Percentiles rank a stretch among this genome's conserved stretches.
phyloP scores from a whole-genome alignment of 768 basidiomycete genomes.

The Lactarius tabidus region DNA sequence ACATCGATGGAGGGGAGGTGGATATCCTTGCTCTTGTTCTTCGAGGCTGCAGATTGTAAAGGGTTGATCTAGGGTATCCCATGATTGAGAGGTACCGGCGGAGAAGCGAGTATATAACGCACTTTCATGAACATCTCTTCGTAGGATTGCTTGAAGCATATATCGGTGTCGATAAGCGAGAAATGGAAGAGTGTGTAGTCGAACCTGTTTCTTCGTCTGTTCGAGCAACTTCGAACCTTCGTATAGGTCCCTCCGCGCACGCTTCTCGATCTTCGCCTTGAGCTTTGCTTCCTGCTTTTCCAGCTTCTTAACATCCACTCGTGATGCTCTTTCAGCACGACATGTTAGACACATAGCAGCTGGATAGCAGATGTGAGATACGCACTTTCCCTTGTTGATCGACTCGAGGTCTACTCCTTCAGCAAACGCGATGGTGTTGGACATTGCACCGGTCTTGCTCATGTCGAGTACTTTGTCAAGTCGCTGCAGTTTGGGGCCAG shows the following conservation, averaged over 20 bases:
- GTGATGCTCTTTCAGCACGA: slow-evolving; percentile 57
- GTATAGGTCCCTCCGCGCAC: slow-evolving; percentile 84
- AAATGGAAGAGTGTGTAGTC: slow-evolving; percentile 16
- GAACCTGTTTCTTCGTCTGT: slow-evolving; percentile 83
- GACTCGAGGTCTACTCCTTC: slow-evolving; percentile 89
- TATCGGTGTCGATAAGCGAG: not conserved
- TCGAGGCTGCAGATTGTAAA: slow-evolving; percentile 72
- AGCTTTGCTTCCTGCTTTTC: slow-evolving; percentile 98
- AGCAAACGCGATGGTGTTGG: slow-evolving; percentile 70
- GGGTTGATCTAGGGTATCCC: slow-evolving; percentile 70
- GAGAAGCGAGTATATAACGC: not conserved
- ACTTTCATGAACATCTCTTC: slow-evolving; percentile 99
- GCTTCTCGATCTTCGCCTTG: slow-evolving; percentile 96
- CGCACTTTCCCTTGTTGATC: slow-evolving; percentile 90
- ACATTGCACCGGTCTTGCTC: slow-evolving; percentile 73
- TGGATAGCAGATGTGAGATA: not conserved
- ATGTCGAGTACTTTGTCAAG: slow-evolving; percentile 87
- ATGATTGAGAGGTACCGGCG: not conserved
- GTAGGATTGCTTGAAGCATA: slow-evolving; percentile 75
- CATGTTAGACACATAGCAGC: not conserved
- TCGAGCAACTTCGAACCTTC: slow-evolving; percentile 96
- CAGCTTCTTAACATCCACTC: slow-evolving; percentile 91
- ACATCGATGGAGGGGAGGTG: slow-evolving; percentile 94
- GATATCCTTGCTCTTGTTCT: slow-evolving; percentile 97
- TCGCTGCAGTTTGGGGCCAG: slow-evolving; percentile 66